Percentiles rank a stretch among this genome's conserved stretches.
phyloP scores from a whole-genome alignment of 495 filamentous ascomycete species.

The Aspergillus kassunensis region DNA sequence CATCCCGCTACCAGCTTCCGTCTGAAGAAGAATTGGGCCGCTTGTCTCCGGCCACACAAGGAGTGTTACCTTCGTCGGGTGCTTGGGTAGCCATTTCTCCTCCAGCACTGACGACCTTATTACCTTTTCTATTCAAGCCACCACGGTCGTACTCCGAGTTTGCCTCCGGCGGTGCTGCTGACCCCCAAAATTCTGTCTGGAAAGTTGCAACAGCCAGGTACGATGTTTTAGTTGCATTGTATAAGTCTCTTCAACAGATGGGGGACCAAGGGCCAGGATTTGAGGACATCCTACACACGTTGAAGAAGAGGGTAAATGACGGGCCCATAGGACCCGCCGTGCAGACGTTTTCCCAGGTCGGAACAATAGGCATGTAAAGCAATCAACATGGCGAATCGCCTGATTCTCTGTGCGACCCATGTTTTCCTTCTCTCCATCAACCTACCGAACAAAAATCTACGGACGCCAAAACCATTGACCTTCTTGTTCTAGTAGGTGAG shows the following conservation, averaged over 20 bases:
- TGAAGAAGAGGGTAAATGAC: slow-evolving; percentile 41
- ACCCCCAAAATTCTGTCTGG: slow-evolving; percentile 56
- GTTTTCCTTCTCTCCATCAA: not conserved
- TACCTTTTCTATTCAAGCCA: slow-evolving; percentile 58
- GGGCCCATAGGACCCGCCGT: slow-evolving; percentile 40
- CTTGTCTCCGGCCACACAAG: slow-evolving; percentile 33
- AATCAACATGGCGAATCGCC: not conserved
- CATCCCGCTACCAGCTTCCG: slow-evolving; percentile 38
- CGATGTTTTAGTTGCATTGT: slow-evolving; percentile 49
- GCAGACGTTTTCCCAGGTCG: slow-evolving; percentile 29
- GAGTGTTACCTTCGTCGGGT: slow-evolving; percentile 43
- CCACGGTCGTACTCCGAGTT: slow-evolving; percentile 55
- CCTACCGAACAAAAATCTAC: no score
- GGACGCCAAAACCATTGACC: no score
- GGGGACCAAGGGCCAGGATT: slow-evolving; percentile 31
- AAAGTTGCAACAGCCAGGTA: slow-evolving; percentile 57
- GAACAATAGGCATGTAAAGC: slow-evolving; percentile 34
- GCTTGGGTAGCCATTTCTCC: slow-evolving; percentile 49
- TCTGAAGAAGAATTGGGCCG: slow-evolving; percentile 37
- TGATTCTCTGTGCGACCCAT: not conserved
- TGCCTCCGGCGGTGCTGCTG: slow-evolving; percentile 54
- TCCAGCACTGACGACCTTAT: slow-evolving; percentile 47
- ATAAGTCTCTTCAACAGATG: slow-evolving; percentile 29
- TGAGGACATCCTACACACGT: slow-evolving; percentile 42
- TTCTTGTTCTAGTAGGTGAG: no score